These are phyloP conservation scores for Lasiodiplodia sp. DNA, from an alignment of 2,329 filamentous ascomycete species.

Conservation along the genomic window DNA sequence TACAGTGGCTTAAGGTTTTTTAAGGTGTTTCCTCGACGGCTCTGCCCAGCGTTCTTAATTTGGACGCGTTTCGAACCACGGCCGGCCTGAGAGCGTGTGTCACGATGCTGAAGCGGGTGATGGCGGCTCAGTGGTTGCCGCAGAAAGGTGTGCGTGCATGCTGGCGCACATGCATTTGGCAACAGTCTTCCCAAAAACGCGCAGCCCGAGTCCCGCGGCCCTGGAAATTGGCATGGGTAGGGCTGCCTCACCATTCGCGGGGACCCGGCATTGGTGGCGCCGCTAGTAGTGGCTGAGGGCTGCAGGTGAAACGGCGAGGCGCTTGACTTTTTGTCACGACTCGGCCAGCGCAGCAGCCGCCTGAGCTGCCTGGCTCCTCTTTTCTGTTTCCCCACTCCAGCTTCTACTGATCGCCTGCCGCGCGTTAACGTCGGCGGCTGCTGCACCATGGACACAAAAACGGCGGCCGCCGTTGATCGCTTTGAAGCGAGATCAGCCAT, in stretches of 20 bases:
- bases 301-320: slow-evolving; percentile 12
- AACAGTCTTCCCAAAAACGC: background rate
- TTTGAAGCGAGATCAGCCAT: slow-evolving; percentile 13
- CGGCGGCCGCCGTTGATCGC: background rate
- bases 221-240: slow-evolving; percentile 10
- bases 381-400: background rate
- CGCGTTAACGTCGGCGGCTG: background rate
- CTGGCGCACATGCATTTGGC: background rate
- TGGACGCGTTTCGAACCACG: background rate
- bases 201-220: background rate
- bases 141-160: slow-evolving; percentile 1
- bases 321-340: background rate
- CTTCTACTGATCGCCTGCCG: background rate
- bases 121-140: slow-evolving; percentile 7
- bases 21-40: background rate
- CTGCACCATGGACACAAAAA: background rate
- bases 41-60: background rate
- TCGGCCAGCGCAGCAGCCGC: background rate
- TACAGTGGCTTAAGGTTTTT: background rate
- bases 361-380: background rate
- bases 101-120: background rate
- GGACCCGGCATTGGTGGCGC: slow-evolving; percentile 3
- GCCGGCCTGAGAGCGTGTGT: background rate
- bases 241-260: background rate
- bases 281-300: slow-evolving; percentile 15